Evolutionary conservation across 345 rosid genomes (phyloP).

Genomic region (Combretum micranthum): DNA sequence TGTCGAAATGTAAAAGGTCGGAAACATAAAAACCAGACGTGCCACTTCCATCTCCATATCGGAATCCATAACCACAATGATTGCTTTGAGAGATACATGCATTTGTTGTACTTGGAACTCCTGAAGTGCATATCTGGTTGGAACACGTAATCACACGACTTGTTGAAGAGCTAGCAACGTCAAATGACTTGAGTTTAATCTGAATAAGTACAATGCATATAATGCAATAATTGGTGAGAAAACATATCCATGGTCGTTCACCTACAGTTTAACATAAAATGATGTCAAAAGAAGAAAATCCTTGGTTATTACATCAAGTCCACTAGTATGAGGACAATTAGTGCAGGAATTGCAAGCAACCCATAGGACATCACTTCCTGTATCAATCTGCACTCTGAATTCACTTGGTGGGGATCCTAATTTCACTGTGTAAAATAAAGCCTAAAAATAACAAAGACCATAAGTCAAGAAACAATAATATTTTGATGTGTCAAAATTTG

Average conservation of each 20-base stretch:
- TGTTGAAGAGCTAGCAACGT: conserved; percentile 55
- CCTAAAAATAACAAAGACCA: conserved; percentile 37
- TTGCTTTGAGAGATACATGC: conserved; percentile 51
- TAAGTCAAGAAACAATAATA: background rate
- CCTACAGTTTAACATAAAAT: background rate
- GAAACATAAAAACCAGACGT: conserved; percentile 77
- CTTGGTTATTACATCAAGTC: conserved; percentile 57
- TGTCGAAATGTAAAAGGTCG: conserved; percentile 63
- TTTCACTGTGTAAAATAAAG: conserved; percentile 84
- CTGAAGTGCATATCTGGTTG: conserved; percentile 29
- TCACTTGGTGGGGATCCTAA: conserved; percentile 89
- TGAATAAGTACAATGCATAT: conserved; percentile 17
- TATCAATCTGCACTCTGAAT: conserved; percentile 92
- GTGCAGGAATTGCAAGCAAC: conserved; percentile 65
- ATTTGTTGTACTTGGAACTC: conserved; percentile 41
- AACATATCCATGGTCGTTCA: background rate
- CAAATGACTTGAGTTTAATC: conserved; percentile 69
- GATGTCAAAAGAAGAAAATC: conserved; percentile 11
- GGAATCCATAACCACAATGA: conserved; percentile 70
- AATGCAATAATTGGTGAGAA: background rate
- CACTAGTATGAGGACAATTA: conserved; percentile 73
- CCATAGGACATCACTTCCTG: conserved; percentile 93
- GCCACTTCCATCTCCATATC: conserved; percentile 91
- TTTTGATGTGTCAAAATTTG: too few relatives aligned
- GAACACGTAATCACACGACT: conserved; percentile 43